Evolutionary conservation across 2,329 filamentous ascomycete genomes (phyloP).

Genomic region (Teratosphaeria nubilosa): DNA sequence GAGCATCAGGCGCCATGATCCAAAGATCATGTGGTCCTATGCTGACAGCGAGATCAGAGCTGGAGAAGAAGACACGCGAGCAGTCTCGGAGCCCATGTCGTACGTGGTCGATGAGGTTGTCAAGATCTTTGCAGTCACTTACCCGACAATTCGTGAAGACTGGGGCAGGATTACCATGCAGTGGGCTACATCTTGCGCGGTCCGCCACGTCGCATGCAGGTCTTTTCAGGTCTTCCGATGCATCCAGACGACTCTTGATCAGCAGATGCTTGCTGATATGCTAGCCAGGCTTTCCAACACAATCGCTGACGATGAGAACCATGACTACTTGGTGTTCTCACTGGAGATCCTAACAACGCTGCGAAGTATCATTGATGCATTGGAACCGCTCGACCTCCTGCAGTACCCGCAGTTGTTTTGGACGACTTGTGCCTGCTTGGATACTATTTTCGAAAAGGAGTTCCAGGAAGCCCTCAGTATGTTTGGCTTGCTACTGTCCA

Average conservation of each 20-base stretch:
- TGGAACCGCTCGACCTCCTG: slow-evolving; percentile 68
- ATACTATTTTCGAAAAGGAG: slow-evolving; percentile 92
- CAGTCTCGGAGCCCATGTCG: slow-evolving; percentile 80
- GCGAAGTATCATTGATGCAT: slow-evolving; percentile 78
- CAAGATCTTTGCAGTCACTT: slow-evolving; percentile 72
- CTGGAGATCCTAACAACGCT: slow-evolving; percentile 96
- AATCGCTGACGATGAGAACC: slow-evolving; percentile 78
- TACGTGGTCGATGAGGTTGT: slow-evolving; percentile 73
- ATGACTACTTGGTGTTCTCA: slow-evolving; percentile 90
- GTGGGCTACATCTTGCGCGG: slow-evolving; percentile 95
- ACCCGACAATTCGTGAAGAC: slow-evolving; percentile 76
- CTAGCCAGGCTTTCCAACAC: slow-evolving; percentile 90
- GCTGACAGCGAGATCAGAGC: slow-evolving; percentile 75
- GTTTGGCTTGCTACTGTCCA: slow-evolving; percentile 75
- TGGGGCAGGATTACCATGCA: slow-evolving; percentile 85
- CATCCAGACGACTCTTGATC: slow-evolving; percentile 80
- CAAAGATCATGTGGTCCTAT: slow-evolving; percentile 83
- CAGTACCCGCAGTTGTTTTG: slow-evolving; percentile 95
- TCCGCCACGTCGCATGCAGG: slow-evolving; percentile 85
- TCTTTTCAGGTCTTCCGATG: slow-evolving; percentile 97
- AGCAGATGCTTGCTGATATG: slow-evolving; percentile 94
- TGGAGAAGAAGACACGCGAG: slow-evolving; percentile 54
- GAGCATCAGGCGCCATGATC: slow-evolving; percentile 71
- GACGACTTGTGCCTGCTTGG: slow-evolving; percentile 91
- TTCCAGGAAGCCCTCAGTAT: slow-evolving; percentile 87